phyloP scores from a whole-genome alignment of 164 flowering plant species.

The Cinnamomum micranthum region DNA sequence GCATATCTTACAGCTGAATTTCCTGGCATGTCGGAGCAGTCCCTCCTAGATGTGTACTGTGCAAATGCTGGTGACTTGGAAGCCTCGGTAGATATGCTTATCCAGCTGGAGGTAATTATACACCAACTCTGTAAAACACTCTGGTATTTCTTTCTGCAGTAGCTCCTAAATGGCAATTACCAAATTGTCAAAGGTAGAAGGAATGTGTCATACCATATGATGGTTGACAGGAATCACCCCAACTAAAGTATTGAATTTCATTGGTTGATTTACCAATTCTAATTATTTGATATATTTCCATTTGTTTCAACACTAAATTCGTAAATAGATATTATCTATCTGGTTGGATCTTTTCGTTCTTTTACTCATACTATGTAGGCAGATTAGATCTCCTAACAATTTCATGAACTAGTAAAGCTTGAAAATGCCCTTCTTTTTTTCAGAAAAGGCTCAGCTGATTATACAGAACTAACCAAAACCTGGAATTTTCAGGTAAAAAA shows the following conservation, averaged over 20 bases:
- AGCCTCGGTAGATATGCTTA: slow-evolving; percentile 12
- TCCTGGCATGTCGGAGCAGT: slow-evolving; percentile 12
- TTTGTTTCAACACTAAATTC: neutral
- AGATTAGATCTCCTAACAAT: too few relatives aligned
- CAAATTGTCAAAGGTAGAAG: neutral
- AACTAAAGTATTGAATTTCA: neutral
- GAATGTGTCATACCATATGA: too few relatives aligned
- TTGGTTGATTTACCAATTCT: neutral
- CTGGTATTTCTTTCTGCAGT: neutral
- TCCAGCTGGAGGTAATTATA: slow-evolving; percentile 15
- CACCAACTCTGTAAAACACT: neutral
- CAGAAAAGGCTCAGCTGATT: neutral
- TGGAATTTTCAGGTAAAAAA: too few relatives aligned
- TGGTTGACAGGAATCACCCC: neutral
- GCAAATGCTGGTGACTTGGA: slow-evolving; percentile 16
- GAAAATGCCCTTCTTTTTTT: neutral
- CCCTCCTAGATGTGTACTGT: slow-evolving; percentile 13
- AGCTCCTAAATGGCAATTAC: too few relatives aligned
- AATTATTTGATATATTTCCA: too few relatives aligned
- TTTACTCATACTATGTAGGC: too few relatives aligned
- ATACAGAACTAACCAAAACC: neutral
- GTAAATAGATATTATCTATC: neutral
- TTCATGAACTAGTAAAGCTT: neutral
- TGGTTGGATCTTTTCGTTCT: neutral
- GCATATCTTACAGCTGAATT: slow-evolving; percentile 6